Base-by-base conservation (phyloP, 208 protist species). In the Trypanosomatidae sp. region DNA sequence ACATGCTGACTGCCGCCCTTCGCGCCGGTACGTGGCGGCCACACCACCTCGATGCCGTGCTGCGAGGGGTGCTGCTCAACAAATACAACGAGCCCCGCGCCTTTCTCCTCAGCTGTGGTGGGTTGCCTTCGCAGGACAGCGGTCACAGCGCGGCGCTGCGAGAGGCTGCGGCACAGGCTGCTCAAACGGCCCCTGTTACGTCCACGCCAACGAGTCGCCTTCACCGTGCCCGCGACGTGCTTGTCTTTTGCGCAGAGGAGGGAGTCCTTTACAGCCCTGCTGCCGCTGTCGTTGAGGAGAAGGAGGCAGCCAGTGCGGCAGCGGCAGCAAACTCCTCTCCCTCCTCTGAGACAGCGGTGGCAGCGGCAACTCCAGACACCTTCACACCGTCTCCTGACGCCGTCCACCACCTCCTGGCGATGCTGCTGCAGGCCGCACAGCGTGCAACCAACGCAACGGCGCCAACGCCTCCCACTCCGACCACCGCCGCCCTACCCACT, bases 1-100 rank as follows among this genome's bases (percentile, higher is more conserved):
- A 92, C 69, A 88, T 92, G 85, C 71, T 92, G 52, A 52, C 74
- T 1, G 85, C 84, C 17, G 85, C 88, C 46, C 71, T 92, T 66
- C 84, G 88, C 15, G 78, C 73, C 30, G 74, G 71, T 17, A 90
- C 79, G 50, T 88, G 76, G 81, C 58, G 64, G 55, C 73, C 80
- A 52, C 85, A 86, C 64, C 88, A 92, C 73, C 56, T 92, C 28
- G 66, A 83, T 30, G 77, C 79, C 7, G 74, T 90, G 30, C 43
- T 92, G 47, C 76, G 82, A 4, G 82, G 82, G 33, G 76, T 92
- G 3, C 66, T 66, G 49, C 66, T 87, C 8, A 66, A 69, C 65
- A 73, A 71, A 28, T 86, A 86, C 56, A 77, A 86, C 55, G 41
- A 52, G n/a, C 74, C 74, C 3, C 6, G 1, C 3, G 49, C 28